phyloP scores from a whole-genome alignment of 306 rosid species.

The Rosa multiflora region DNA sequence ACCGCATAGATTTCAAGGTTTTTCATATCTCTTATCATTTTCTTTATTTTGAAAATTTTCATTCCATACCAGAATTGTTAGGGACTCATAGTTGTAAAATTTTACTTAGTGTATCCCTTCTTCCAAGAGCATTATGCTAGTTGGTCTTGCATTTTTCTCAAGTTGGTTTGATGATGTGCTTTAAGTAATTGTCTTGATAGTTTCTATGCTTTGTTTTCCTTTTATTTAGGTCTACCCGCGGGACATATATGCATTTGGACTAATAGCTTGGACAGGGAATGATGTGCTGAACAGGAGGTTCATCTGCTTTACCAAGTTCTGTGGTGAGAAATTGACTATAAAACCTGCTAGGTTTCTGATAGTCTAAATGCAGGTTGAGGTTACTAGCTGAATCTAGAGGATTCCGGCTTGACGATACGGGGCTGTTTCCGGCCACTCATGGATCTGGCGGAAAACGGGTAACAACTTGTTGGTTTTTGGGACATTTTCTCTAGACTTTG shows the following conservation, averaged over 20 bases:
- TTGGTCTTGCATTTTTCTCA: neutral
- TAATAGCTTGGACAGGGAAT: conserved; percentile 90
- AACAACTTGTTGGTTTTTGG: conserved; percentile 16
- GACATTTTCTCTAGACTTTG: neutral
- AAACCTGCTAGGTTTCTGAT: neutral
- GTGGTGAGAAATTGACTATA: neutral
- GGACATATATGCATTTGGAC: conserved; percentile 85
- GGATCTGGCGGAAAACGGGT: conserved; percentile 83
- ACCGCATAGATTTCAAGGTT: conserved; percentile 90
- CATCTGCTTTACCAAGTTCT: conserved; percentile 23
- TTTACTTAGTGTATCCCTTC: neutral
- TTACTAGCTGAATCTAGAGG: conserved; percentile 86
- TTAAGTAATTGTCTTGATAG: neutral
- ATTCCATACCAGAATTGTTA: neutral
- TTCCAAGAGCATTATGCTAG: neutral
- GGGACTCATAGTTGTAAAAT: neutral
- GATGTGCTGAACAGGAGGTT: conserved; percentile 92
- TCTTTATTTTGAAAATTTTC: neutral
- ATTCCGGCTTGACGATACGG: conserved; percentile 87
- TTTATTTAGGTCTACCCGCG: conserved; percentile 72
- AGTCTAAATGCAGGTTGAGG: conserved; percentile 67
- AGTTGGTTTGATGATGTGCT: neutral
- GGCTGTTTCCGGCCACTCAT: conserved; percentile 67
- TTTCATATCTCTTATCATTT: neutral
- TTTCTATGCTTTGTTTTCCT: neutral